Conservation (phyloP, 2,329 filamentous ascomycete genomes). For the Tolypocladium amazonense region DNA sequence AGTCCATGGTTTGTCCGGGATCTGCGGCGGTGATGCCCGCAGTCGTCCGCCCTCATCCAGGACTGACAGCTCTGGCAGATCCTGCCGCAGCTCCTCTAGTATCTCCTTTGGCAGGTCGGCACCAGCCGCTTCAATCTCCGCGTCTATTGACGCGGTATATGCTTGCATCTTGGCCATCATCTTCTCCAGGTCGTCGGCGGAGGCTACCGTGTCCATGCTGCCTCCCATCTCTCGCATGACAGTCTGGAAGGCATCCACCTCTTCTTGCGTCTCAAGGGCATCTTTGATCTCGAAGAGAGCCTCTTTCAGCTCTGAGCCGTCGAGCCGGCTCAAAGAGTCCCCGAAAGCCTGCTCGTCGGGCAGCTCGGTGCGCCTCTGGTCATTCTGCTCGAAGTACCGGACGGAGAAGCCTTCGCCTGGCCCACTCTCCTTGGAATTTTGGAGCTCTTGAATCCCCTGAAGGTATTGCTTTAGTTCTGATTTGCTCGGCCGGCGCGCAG, state of each 20-base stretch:
- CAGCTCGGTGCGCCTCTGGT: conserved; percentile 25
- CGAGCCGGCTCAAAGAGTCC: conserved; percentile 23
- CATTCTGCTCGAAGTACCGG: conserved; percentile 38
- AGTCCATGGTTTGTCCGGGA: conserved; percentile 25
- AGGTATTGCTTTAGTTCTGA: conserved; percentile 16
- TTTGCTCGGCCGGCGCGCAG: conserved; percentile 13
- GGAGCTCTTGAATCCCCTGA: conserved; percentile 15
- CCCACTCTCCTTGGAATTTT: conserved; percentile 8
- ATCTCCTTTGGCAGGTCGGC: conserved; percentile 21
- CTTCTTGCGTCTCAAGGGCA: conserved; percentile 22
- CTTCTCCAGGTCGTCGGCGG: conserved; percentile 22
- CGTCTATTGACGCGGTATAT: conserved; percentile 24
- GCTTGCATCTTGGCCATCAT: conserved; percentile 21
- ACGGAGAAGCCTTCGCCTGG: conserved; percentile 19
- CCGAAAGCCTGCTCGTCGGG: conserved; percentile 27
- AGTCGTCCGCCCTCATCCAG: conserved; percentile 12
- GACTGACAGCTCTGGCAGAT: conserved; percentile 14
- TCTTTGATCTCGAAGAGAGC: conserved; percentile 26
- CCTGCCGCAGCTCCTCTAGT: conserved; percentile 19
- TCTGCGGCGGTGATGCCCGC: conserved; percentile 18
- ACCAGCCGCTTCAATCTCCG: conserved; percentile 20
- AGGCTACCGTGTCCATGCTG: conserved; percentile 18
- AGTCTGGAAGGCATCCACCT: conserved; percentile 21
- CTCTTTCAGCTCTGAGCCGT: conserved; percentile 23
- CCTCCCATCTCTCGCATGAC: conserved; percentile 22